These are phyloP conservation scores for Starmerella stellata DNA, from an alignment of 805 yeast species.

Conservation along the genomic window DNA sequence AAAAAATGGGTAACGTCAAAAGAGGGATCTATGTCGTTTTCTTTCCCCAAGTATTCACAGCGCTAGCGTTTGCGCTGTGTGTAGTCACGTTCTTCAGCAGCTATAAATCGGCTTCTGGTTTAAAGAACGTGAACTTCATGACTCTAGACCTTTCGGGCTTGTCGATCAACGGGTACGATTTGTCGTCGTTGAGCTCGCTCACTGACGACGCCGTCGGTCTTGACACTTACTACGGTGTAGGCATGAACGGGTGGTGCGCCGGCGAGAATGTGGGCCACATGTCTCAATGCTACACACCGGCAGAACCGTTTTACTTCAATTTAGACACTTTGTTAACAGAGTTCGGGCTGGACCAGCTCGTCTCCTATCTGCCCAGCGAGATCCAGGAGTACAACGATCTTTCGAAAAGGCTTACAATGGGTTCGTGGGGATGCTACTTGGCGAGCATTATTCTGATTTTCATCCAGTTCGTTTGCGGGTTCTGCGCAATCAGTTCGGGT, in stretches of 20 bases:
- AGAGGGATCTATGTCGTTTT: constrained; percentile 20
- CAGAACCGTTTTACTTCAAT: constrained; percentile 39
- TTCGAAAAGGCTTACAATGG: constrained; percentile 33
- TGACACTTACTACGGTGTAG: constrained; percentile 34
- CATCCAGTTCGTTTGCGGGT: constrained; percentile 25
- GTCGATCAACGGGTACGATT: constrained; percentile 11
- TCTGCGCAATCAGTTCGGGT: constrained; percentile 31
- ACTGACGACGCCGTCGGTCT: constrained; percentile 22
- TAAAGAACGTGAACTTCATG: constrained; percentile 32
- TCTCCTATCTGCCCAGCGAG: constrained; percentile 32
- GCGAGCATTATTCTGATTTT: constrained; percentile 31
- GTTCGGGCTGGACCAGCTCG: constrained; percentile 15
- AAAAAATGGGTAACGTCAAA: neutral
- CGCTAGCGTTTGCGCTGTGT: constrained; percentile 31
- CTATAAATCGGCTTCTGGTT: constrained; percentile 27
- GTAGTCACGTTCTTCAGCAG: constrained; percentile 38
- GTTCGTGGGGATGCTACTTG: constrained; percentile 40
- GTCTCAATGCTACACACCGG: constrained; percentile 34
- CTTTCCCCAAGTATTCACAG: constrained; percentile 22
- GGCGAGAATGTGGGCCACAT: constrained; percentile 23
- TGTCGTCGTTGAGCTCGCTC: constrained; percentile 7
- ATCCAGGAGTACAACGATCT: constrained; percentile 31
- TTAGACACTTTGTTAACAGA: constrained; percentile 26
- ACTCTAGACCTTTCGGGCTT: constrained; percentile 29
- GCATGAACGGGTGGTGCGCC: constrained; percentile 48